Evolutionary conservation across 371 early-diverging fungal species (phyloP), one percentile per base, ranked within the genome.

Genomic region (Syncephalastrum racemosum): DNA sequence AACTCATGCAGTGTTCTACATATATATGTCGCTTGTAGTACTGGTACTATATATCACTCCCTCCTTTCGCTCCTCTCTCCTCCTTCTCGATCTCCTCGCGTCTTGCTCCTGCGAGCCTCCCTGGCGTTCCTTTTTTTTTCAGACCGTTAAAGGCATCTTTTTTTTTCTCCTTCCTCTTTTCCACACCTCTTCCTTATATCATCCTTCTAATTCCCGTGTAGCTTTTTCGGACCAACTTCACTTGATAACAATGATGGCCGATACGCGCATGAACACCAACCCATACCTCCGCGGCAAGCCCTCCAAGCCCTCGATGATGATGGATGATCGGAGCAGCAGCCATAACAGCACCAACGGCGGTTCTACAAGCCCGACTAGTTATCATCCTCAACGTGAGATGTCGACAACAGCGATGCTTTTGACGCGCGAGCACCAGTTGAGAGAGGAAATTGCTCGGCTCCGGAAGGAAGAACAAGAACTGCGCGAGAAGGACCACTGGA

Each of bases 381-480:
- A 31, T 10, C 46, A 45, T n/a, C 46, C 7, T 1, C 22, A 22
- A 15, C 16, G 22, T 50, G 58, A n/a, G 51, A 58, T 36, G 44
- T 31, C 44, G 22, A 50, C 58, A 3, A 50, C 25, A 18, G 43
- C 18, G 4, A 54, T 55, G 13, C 46, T 60, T 3, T 18, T 54
- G 27, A 56, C 48, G 23, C 62, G 66, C 27, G 75, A 76, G 36
- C 70, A 79, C 24, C 71, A 70, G 49, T 60, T 79, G 20, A 61
- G 60, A 19, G 74, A 75, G 47, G 79, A 79, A 49, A 79, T 79
- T 48, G 79, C 71, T 36, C 62, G 65, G 53, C 57, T 79, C 14
- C 56, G 67, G 60, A 62, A 64, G 50, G 76, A 79, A 52, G 70
- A 71, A 49, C 70, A 76, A 57, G 76, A 66, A 24, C 63, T 79